These are phyloP conservation scores for Metahyphopichia silvanorum DNA, from an alignment of 805 yeast species.

Conservation along the genomic window DNA sequence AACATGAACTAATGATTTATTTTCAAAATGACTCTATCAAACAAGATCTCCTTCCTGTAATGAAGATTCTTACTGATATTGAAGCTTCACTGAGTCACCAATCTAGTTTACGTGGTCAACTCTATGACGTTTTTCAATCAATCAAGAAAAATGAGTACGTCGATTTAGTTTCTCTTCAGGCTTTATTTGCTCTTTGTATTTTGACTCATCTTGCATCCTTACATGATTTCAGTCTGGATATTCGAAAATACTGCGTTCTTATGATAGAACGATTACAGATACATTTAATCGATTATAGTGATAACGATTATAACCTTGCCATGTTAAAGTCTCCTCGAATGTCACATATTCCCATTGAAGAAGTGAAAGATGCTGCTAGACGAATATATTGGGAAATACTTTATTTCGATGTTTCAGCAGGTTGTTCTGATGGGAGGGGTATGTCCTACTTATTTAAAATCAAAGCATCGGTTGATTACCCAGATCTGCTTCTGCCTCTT, in stretches of 20 bases:
- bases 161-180: conserved; percentile 44
- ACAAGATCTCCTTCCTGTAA: conserved; percentile 41
- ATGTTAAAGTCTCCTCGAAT: conserved; percentile 11
- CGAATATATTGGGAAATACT: conserved; percentile 52
- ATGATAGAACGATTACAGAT: conserved; percentile 35
- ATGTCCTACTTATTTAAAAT: conserved; percentile 31
- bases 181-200: conserved; percentile 38
- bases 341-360: conserved; percentile 7
- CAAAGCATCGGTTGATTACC: conserved; percentile 35
- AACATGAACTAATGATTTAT: conserved; percentile 29
- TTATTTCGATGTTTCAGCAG: conserved; percentile 50
- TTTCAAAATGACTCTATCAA: conserved; percentile 30
- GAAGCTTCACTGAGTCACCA: too few species aligned
- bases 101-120: too few species aligned
- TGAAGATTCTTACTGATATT: conserved; percentile 51
- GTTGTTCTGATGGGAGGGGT: conserved; percentile 41
- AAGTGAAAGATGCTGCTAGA: conserved; percentile 31
- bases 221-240: conserved; percentile 40
- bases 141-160: conserved; percentile 12
- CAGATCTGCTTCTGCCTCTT: conserved; percentile 28
- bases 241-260: conserved; percentile 42
- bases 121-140: conserved; percentile 1
- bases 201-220: conserved; percentile 50
- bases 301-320: not conserved
- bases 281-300: conserved; percentile 31